Evolutionary conservation across 345 rosid species (phyloP), one percentile per base, ranked within the genome.

Genomic region (Arabidopsis suecica): DNA sequence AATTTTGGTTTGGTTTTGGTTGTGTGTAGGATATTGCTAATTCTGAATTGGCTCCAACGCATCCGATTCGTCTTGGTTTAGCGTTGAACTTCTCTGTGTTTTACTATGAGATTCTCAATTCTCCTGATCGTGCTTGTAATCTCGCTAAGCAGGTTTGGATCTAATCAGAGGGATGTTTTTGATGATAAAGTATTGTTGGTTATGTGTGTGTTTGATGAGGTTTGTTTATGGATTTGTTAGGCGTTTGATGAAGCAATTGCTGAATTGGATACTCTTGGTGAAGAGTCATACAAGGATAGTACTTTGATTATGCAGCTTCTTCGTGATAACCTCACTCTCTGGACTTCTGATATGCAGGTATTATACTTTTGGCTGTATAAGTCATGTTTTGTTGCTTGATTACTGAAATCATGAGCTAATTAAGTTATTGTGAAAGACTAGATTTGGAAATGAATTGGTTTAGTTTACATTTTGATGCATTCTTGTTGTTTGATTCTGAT

Each of bases 331-430:
- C 97, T 91, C 84, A 94, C 98, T 51, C 82, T 94, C 58, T 91
- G 96, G 98, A 93, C 98, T 53, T 93, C 97, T 34, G 96, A 93
- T 54, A 89, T 93, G 93, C 96, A 89, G 98, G 98, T 89, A 50
- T 32, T 57, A n/a, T 45, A n/a, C n/a, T 12, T 20, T 37, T 38
- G 9, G 41, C 37, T 23, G 25, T 23, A 23, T 23, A 23, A 23
- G 25, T 23, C 3, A 6, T 54, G 45, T 6, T 49, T 22, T 18
- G 18, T 53, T 61, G 37, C 2, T n/a, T 56, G 8, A 22, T 9
- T 38, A n/a, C 41, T 37, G 25, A 50, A 61, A 50, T 32, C 53
- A 51, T 51, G 23, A 48, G 10, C 3, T 56, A 0, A 16, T 55
- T 41, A 59, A 47, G 36, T 23, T 28, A 59, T n/a, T 38, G 0